Evolutionary conservation across 495 filamentous ascomycete species (phyloP).

Genomic region (Xylaria palmicola): DNA sequence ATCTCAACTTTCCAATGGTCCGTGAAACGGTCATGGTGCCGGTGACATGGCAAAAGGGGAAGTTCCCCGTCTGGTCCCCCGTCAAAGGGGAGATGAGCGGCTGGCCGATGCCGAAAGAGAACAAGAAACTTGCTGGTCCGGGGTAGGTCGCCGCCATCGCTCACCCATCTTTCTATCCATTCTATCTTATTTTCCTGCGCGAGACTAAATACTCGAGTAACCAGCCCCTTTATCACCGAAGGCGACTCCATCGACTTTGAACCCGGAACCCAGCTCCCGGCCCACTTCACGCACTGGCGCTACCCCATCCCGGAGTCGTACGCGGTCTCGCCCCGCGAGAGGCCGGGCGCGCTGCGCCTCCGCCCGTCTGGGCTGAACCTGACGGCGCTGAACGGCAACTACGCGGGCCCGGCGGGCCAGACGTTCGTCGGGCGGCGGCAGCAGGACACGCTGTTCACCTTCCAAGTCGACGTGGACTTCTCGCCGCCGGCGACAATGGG

Average conservation of each 20-base stretch:
- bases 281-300: slow-evolving; percentile 52
- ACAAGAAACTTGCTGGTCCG: slow-evolving; percentile 30
- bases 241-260: slow-evolving; percentile 43
- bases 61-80: slow-evolving; percentile 43
- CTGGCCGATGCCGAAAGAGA: slow-evolving; percentile 37
- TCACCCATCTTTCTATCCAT: not conserved
- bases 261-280: slow-evolving; percentile 35
- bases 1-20: slow-evolving; percentile 58
- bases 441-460: slow-evolving; percentile 51
- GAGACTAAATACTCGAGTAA: not conserved
- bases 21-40: slow-evolving; percentile 57
- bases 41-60: slow-evolving; percentile 47
- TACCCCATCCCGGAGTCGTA: slow-evolving; percentile 40
- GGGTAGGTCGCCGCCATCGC: slow-evolving; percentile 29
- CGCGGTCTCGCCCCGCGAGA: slow-evolving; percentile 37
- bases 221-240: slow-evolving; percentile 36
- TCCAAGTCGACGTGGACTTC: slow-evolving; percentile 43
- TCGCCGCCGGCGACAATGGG: slow-evolving; percentile 27
- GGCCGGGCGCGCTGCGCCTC: slow-evolving; percentile 41
- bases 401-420: slow-evolving; percentile 42
- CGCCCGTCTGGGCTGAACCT: slow-evolving; percentile 47
- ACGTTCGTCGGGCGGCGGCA: slow-evolving; percentile 50
- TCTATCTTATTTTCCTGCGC: not conserved
- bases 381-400: slow-evolving; percentile 46
- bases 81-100: slow-evolving; percentile 47